Evolutionary conservation across 306 rosid genomes (phyloP), one percentile per base, ranked within the genome.

Genomic region (Heteromeles arbutifolia): DNA sequence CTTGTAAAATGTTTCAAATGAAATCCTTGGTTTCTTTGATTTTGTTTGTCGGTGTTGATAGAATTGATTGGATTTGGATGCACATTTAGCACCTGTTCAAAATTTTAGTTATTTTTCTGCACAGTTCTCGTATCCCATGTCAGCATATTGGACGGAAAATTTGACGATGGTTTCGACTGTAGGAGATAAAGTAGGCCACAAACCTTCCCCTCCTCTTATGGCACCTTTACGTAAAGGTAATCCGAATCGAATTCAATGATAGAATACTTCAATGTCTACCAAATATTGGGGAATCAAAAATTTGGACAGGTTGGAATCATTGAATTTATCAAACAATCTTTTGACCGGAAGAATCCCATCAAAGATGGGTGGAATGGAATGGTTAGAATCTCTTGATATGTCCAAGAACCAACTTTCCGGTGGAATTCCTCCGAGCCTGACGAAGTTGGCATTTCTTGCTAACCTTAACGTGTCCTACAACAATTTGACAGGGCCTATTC

Each of bases 1-100:
- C 71, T 75, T 79, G 85, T 81, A 63, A 74, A 69, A 62, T 74
- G 81, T 70, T 79, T 70, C 72, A 31, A 81, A 70, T 79, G 82
- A 73, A 79, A 50, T 73, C 78, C 72, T 22, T 79, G 52, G 65
- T 75, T 78, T 77, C 69, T 67, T 77, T 65, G 69, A 28, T 76
- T 48, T 63, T 32, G 43, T 69, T 15, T 10, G 48, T 21, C 52
- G 9, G 10, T 21, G 9, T 19, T 39, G 54, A 22, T 64, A 56
- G 3, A 7, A 57, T 50, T 56, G 66, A 72, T 22, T 6, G 39
- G 34, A 31, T 31, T 37, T 65, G 50, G 18, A 64, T 64, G 68
- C 43, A 17, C 68, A 4, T 64, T 8, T 63, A 4, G 43, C 43
- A 28, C 67, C 43, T 8, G 11, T 63, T 64, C 19, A 50, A 5